phyloP scores from a whole-genome alignment of 2,329 filamentous ascomycete genomes.

The Fusarium humuli region DNA sequence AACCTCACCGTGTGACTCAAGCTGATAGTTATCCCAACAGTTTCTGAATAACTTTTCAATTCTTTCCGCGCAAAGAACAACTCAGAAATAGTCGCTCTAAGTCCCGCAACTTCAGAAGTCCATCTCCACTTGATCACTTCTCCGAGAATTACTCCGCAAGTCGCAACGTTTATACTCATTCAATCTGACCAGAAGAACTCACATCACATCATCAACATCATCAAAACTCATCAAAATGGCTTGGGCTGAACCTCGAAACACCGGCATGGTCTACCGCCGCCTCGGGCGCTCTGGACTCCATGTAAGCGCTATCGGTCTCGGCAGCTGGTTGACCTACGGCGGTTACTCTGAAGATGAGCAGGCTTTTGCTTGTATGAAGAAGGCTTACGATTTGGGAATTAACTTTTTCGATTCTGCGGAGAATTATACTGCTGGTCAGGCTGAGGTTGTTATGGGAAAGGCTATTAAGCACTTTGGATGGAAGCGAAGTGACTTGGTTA shows the following conservation, averaged over 20 bases:
- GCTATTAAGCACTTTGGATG: constrained; percentile 71
- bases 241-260: constrained; percentile 58
- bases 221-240: constrained; percentile 51
- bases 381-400: constrained; percentile 69
- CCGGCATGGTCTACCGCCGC: constrained; percentile 58
- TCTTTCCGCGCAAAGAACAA: not conserved
- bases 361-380: constrained; percentile 71
- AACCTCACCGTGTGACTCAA: constrained; percentile 2
- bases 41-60: not conserved
- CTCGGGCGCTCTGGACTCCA: constrained; percentile 69
- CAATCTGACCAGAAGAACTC: not conserved
- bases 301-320: constrained; percentile 74
- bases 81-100: not conserved
- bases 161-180: not conserved
- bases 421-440: constrained; percentile 69
- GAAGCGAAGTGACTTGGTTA: constrained; percentile 71
- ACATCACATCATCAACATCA: not conserved
- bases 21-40: not conserved
- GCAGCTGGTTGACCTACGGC: constrained; percentile 74
- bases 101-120: constrained; percentile 1
- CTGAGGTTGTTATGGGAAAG: constrained; percentile 72
- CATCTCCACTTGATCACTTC: constrained; percentile 42
- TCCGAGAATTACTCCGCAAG: constrained; percentile 39
- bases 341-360: constrained; percentile 73
- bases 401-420: constrained; percentile 75